Percentiles rank a stretch among this genome's conserved stretches.
phyloP scores from a whole-genome alignment of 768 basidiomycete species.

The Hebeloma cylindrosporum region DNA sequence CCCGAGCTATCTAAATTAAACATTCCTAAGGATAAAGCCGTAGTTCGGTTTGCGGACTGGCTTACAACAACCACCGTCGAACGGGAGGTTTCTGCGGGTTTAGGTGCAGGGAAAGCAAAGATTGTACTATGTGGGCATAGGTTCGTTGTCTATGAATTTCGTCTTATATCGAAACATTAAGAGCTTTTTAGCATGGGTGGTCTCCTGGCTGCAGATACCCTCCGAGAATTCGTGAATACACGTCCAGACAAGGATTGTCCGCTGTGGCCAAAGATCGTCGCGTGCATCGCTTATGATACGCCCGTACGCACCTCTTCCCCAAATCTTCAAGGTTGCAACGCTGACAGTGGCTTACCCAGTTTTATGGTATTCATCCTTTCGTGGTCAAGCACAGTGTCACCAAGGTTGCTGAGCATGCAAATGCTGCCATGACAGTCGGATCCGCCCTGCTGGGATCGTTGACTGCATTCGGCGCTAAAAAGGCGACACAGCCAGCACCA shows the following conservation, averaged over 20 bases:
- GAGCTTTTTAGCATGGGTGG: conserved; percentile 79
- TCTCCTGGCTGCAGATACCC: conserved; percentile 80
- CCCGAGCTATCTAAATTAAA: conserved; percentile 6
- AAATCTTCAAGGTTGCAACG: conserved; percentile 1
- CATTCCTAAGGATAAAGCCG: conserved; percentile 64
- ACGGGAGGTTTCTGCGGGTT: conserved; percentile 72
- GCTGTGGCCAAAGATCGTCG: conserved; percentile 88
- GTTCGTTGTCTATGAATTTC: conserved; percentile 34
- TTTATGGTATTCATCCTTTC: conserved; percentile 80
- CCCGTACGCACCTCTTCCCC: conserved; percentile 53
- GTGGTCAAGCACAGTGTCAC: conserved; percentile 84
- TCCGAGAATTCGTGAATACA: conserved; percentile 68
- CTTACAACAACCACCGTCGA: conserved; percentile 86
- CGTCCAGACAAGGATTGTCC: conserved; percentile 64
- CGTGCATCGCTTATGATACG: conserved; percentile 85
- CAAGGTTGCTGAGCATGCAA: conserved; percentile 70
- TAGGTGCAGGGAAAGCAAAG: conserved; percentile 76
- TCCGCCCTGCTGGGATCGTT: conserved; percentile 61
- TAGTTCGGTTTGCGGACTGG: conserved; percentile 89
- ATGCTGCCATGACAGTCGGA: conserved; percentile 61
- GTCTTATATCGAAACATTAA: background rate
- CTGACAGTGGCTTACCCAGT: conserved; percentile 44
- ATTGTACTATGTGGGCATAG: conserved; percentile 91
- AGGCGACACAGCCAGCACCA: conserved; percentile 31
- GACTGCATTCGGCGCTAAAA: conserved; percentile 47